Evolutionary conservation across 2,329 filamentous ascomycete genomes (phyloP), one percentile per base, ranked within the genome.

Genomic region (Penicillium sp.): DNA sequence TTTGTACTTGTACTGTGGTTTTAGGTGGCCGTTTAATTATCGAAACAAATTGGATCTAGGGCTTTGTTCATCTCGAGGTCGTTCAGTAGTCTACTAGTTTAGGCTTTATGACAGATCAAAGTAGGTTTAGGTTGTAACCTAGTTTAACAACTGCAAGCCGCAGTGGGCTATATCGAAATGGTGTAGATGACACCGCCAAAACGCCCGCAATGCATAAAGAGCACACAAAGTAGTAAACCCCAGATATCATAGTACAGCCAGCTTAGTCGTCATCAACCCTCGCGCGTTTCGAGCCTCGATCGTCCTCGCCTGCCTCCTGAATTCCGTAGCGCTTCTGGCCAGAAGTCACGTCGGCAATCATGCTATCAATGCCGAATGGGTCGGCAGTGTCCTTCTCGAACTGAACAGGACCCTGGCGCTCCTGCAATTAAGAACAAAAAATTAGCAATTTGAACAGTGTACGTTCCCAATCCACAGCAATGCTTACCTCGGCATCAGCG

Each of bases 311-410:
- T 8, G 60, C 67, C 55, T 73, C 71, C 59, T 73, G 70, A 18
- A 74, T 72, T 20, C 71, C 71, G 51, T 73, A 73, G 49, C 71
- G 69, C 58, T 74, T 74, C 61, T 72, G 67, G 41, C 73, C 63
- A 57, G 78, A 48, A 79, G 77, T 77, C 24, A 79, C 90, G 69
- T 96, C 90, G 31, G 83, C 86, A 67, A 98, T 83, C 76, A 98
- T 95, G 63, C 88, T 88, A 66, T 95, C 90, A 59, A 97, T 93
- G 43, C 95, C 91, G 70, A 97, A 97, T 1, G 90, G 90, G 71
- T 97, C 92, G 15, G 81, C 78, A 35, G 69, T 80, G 46, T 96
- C 92, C 72, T 92, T 95, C 71, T 97, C 92, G 63, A 98, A 98
- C 69, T 95, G 88, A 25, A 98, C 93, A 0, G 93, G 93, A 4